A percentile compares a stretch with the other conserved stretches of the same genome.
Evolutionary conservation across 148 eudicot species (phyloP).

Genomic region (Dianthus caryophyllus): DNA sequence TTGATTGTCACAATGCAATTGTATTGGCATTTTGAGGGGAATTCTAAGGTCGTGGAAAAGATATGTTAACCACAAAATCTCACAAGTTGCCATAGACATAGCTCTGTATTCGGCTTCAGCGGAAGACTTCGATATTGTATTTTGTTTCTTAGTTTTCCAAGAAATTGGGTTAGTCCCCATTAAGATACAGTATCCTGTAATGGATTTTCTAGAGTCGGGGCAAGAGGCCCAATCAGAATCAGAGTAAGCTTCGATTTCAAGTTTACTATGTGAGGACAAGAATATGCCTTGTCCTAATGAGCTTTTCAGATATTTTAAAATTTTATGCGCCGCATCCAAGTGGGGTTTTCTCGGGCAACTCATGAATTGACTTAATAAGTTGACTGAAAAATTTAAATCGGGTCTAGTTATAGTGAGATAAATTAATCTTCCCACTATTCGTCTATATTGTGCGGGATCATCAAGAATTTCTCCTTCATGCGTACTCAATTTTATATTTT

Average conservation of each 20-base stretch:
- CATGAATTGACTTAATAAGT: neutral
- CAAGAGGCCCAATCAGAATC: neutral
- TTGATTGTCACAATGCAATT: neutral
- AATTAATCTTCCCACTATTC: neutral
- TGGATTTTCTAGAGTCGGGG: neutral
- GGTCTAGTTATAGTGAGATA: neutral
- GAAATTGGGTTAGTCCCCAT: neutral
- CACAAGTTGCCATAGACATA: neutral
- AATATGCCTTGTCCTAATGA: conserved; percentile 3
- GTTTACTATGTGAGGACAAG: neutral
- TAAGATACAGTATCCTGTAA: neutral
- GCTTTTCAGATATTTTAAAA: neutral
- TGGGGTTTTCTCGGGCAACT: neutral
- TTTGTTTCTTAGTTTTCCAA: neutral
- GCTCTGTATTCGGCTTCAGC: neutral
- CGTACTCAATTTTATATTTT: neutral
- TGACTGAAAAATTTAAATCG: neutral
- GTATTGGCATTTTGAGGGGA: neutral
- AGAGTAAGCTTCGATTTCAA: neutral
- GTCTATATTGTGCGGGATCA: neutral
- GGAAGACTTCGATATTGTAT: neutral
- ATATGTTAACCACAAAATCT: neutral
- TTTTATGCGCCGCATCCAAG: neutral
- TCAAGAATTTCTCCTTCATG: neutral
- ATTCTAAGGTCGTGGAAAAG: neutral